Evolutionary conservation across 2,329 filamentous ascomycete species (phyloP).

Genomic region (Lachnum nothofagi): DNA sequence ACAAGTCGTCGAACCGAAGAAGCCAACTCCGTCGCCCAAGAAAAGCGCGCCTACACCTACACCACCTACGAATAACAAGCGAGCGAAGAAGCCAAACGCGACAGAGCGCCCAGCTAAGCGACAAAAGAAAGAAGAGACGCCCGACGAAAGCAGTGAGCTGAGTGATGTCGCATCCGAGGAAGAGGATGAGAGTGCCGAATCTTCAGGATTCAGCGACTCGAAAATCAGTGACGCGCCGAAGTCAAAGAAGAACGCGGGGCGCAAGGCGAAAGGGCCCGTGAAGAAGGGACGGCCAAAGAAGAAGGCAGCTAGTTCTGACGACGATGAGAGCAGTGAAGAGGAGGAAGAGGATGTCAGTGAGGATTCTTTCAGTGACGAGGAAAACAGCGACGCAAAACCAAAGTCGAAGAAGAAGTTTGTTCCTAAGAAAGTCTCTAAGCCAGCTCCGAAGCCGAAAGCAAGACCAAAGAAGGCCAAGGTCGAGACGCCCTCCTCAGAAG

Average conservation of each 20-base stretch:
- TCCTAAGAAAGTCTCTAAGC: constrained; percentile 6
- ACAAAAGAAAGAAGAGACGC: constrained; percentile 21
- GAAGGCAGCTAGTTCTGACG: constrained; percentile 25
- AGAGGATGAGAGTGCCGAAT: constrained; percentile 10
- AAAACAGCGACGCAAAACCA: constrained; percentile 12
- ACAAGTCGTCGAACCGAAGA: constrained; percentile 8
- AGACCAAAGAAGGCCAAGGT: constrained; percentile 4
- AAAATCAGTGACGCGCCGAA: constrained; percentile 19
- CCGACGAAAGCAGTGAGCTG: constrained; percentile 10
- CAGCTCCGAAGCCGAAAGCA: constrained; percentile 12
- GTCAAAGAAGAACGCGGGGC: constrained; percentile 42
- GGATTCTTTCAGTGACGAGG: constrained; percentile 13
- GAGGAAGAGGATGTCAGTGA: constrained; percentile 11
- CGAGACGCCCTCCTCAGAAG: not conserved
- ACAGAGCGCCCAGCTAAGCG: constrained; percentile 30
- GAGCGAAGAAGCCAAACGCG: constrained; percentile 31
- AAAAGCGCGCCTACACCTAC: constrained; percentile 39
- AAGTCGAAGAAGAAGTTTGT: constrained; percentile 23
- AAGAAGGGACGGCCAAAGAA: constrained; percentile 24
- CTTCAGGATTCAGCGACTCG: constrained; percentile 17
- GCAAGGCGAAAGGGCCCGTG: constrained; percentile 19
- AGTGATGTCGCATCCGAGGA: constrained; percentile 12
- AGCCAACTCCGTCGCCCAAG: constrained; percentile 3
- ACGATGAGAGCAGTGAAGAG: constrained; percentile 21
- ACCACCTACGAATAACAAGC: constrained; percentile 38